Evolutionary conservation across 2,329 filamentous ascomycete species (phyloP).

Genomic region (Septoria linicola): DNA sequence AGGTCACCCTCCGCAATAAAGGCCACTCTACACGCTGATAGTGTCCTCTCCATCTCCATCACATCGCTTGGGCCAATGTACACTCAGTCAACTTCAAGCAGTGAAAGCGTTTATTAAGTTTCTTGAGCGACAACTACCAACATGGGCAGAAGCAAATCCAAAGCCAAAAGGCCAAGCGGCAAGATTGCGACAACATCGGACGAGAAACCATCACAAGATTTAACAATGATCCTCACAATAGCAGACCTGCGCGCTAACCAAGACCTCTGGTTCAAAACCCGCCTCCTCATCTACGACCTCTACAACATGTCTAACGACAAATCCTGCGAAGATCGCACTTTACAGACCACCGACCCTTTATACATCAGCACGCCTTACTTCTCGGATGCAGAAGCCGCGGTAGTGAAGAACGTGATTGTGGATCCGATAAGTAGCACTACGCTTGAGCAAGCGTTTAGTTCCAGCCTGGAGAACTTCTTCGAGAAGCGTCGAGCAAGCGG

Average conservation of each 20-base stretch:
- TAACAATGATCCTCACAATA: background rate
- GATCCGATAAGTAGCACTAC: background rate
- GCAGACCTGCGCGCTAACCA: background rate
- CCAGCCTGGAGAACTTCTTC: slow-evolving; percentile 15
- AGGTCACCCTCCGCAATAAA: no score
- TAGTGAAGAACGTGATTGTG: slow-evolving; percentile 5
- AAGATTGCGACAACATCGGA: no score
- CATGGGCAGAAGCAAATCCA: no score
- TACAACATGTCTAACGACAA: slow-evolving; percentile 9
- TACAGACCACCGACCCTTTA: slow-evolving; percentile 4
- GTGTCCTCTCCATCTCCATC: no score
- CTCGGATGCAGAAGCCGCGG: slow-evolving; percentile 9
- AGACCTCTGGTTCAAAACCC: slow-evolving; percentile 14
- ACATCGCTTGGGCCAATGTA: no score
- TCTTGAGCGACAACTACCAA: no score
- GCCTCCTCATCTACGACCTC: slow-evolving; percentile 17
- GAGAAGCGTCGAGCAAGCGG: slow-evolving; percentile 23
- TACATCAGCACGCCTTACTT: slow-evolving; percentile 22
- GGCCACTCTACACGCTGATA: no score
- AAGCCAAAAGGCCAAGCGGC: no score
- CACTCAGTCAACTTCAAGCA: no score
- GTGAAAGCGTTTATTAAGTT: no score
- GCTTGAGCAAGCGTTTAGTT: slow-evolving; percentile 16
- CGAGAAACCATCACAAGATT: no score
- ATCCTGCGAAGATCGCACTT: background rate